Conservation (phyloP, 73 alveolate species). For the Halteria grandinella region DNA sequence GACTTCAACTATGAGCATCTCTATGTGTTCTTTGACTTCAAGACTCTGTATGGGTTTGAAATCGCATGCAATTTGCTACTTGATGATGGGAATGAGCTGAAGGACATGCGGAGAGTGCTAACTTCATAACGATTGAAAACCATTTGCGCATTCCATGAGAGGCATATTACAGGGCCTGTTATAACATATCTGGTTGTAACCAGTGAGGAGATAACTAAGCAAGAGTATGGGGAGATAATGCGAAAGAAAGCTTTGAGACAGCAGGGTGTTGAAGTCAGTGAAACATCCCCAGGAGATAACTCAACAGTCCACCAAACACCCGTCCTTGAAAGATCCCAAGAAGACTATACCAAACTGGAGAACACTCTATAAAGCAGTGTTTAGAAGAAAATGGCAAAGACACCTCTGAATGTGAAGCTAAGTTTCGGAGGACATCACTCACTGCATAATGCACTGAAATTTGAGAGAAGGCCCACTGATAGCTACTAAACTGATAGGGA, state of each 20-base stretch:
- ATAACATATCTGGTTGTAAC: constrained; percentile 13
- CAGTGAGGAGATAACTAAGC: background rate
- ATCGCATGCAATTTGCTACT: constrained; percentile 13
- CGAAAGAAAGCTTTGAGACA: too few species aligned
- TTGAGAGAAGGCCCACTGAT: too few species aligned
- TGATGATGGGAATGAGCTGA: constrained; percentile 23
- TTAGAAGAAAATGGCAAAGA: too few species aligned
- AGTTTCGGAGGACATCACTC: too few species aligned
- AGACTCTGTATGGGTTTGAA: constrained; percentile 35
- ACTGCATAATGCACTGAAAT: too few species aligned
- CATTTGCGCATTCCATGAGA: constrained; percentile 5
- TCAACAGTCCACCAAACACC: background rate
- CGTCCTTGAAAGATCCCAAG: too few species aligned
- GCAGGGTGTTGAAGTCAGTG: background rate
- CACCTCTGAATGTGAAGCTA: too few species aligned
- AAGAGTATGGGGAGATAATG: too few species aligned
- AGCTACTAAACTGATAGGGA: too few species aligned
- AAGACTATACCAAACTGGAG: too few species aligned
- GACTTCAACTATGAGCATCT: constrained; percentile 16
- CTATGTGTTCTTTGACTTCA: constrained; percentile 26
- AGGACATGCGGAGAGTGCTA: background rate
- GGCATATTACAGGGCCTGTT: constrained; percentile 5
- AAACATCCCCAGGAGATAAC: background rate
- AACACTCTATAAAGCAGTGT: too few species aligned
- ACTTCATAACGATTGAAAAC: background rate